Conservation (phyloP, 2,329 filamentous ascomycete species). For the Calonectria leucothoes region DNA sequence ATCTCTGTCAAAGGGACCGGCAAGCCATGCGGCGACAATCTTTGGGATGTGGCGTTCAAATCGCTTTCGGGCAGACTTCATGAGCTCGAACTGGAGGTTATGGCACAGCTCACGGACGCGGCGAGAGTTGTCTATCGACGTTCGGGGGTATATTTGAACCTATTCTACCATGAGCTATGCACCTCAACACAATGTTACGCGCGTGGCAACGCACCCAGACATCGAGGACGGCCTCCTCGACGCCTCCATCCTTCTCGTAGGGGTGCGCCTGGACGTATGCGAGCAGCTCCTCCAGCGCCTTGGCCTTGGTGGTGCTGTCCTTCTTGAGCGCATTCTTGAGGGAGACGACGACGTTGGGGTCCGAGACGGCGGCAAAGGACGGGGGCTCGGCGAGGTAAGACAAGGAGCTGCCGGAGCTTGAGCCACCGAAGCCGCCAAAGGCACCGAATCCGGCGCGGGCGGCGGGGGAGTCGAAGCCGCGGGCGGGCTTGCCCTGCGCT, state of each 20-base stretch:
- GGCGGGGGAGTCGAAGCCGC: constrained; percentile 35
- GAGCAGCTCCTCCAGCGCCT: constrained; percentile 88
- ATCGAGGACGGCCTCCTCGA: constrained; percentile 86
- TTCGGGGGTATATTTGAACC: constrained; percentile 87
- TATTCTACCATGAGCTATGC: constrained; percentile 50
- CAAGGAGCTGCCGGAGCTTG: constrained; percentile 64
- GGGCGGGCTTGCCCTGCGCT: constrained; percentile 41
- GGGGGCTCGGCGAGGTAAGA: constrained; percentile 91
- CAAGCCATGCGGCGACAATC: constrained; percentile 89
- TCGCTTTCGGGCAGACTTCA: constrained; percentile 78
- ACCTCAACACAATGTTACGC: neutral
- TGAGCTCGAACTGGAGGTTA: constrained; percentile 72
- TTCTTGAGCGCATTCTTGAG: constrained; percentile 95
- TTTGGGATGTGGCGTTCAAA: constrained; percentile 83
- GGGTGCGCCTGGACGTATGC: constrained; percentile 68
- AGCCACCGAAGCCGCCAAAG: constrained; percentile 45
- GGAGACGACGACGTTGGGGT: constrained; percentile 86
- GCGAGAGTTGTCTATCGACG: constrained; percentile 89
- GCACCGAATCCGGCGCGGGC: constrained; percentile 39
- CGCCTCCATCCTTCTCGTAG: constrained; percentile 66
- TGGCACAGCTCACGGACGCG: constrained; percentile 91
- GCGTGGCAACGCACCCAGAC: constrained; percentile 74
- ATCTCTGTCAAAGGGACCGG: constrained; percentile 89
- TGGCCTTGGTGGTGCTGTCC: constrained; percentile 90
- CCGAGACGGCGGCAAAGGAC: constrained; percentile 80